Base-by-base conservation (phyloP, 352 stramenopile species). In the Phytophthora capsici region DNA sequence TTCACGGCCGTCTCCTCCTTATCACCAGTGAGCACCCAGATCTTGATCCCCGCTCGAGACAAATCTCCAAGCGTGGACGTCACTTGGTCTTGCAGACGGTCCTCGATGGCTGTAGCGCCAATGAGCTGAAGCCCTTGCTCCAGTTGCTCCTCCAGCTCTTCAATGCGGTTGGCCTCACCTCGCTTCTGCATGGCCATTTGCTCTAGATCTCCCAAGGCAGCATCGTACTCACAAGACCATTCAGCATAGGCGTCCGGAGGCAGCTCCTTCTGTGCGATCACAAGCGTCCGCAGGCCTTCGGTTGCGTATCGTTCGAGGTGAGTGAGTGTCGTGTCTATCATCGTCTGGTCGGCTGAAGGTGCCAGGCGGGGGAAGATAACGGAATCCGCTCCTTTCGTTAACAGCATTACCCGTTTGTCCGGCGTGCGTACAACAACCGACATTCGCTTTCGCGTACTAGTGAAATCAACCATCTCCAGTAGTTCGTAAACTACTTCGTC, bases 391-490 rank as follows among this genome's bases (percentile, higher is more conserved):
- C 90, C 90, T 51, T 97, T 97, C 1, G 83, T 93, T 14, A 95
- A 66, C 57, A 95, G 46, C 65, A 93, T 53, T 2, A 95, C 66
- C 8, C 80, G 76, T 38, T 81, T 78, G 40, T 90, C 83, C 0
- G 80, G 78, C 0, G 82, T 87, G 36, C 95, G 80, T 12, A 99
- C 86, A n/a, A 99, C 73, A 17, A 99, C 96, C 5, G 94, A 99
- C 97, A 99, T 99, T 50, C 98, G 82, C 77, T 99, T 99, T 25
- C 97, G 82, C n/a, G 97, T 91, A 49, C 92, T 98, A 50, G 98
- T 98, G 74, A 99, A 99, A 61, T 99, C 97, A 66, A 99, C 98
- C 57, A 99, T 90, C 40, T 98, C 94, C 36, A 99, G 80, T 25
- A 99, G 71, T 30, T 93, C 78, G 54, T 91, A 98, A n/a, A 77